These are phyloP conservation scores for Eutrema japonicum DNA, from an alignment of 345 rosid genomes.

Conservation along the genomic window DNA sequence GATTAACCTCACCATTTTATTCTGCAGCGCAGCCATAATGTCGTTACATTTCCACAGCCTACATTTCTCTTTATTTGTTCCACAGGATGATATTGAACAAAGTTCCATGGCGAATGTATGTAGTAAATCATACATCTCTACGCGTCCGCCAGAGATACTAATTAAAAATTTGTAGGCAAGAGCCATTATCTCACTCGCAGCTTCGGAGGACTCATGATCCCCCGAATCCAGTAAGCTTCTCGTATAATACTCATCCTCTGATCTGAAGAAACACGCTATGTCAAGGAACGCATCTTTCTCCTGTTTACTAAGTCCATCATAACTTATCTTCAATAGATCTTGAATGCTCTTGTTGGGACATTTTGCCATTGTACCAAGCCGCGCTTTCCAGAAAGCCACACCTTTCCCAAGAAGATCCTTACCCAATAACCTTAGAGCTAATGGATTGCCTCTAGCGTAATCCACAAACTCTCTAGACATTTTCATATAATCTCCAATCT, in stretches of 20 bases:
- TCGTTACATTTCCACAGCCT: constrained; percentile 36
- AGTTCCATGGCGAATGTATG: constrained; percentile 39
- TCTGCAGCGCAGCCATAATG: constrained; percentile 23
- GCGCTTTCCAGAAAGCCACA: constrained; percentile 28
- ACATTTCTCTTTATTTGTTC: neutral
- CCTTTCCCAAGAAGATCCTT: constrained; percentile 11
- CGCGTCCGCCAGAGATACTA: neutral
- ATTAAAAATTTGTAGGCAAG: constrained; percentile 43
- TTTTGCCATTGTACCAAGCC: constrained; percentile 10
- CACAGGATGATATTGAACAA: constrained; percentile 5
- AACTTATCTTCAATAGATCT: constrained; percentile 34
- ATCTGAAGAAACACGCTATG: constrained; percentile 47
- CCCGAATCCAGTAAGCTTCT: constrained; percentile 21
- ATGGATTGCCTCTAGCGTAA: constrained; percentile 45
- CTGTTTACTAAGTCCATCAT: constrained; percentile 30
- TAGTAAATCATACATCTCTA: constrained; percentile 46
- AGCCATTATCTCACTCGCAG: constrained; percentile 8
- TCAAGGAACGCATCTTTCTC: constrained; percentile 43
- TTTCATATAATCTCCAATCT: neutral
- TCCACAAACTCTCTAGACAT: constrained; percentile 29
- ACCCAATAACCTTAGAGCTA: constrained; percentile 45
- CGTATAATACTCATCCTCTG: neutral
- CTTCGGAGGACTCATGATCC: neutral
- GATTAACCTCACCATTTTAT: constrained; percentile 34
- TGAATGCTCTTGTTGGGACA: constrained; percentile 22